Evolutionary conservation across 345 rosid genomes (phyloP).

Genomic region (Populus alba): DNA sequence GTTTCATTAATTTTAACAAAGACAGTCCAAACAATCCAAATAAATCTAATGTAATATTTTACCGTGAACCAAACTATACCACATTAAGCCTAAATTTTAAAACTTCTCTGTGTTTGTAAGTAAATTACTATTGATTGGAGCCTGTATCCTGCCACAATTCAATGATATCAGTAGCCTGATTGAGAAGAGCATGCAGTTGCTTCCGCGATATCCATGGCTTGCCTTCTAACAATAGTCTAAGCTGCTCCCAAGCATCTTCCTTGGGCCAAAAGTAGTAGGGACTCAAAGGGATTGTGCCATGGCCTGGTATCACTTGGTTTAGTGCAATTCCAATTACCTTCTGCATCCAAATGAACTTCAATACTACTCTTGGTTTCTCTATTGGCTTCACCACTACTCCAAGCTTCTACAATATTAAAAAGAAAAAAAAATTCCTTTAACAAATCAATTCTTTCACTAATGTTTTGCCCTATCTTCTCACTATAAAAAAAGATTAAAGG

Average conservation of each 20-base stretch:
- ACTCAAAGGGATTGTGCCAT: constrained; percentile 74
- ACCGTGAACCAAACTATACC: neutral
- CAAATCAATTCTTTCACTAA: no score
- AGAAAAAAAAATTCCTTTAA: neutral
- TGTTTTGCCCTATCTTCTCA: neutral
- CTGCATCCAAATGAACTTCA: constrained; percentile 91
- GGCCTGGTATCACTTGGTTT: constrained; percentile 67
- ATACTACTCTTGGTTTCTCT: constrained; percentile 67
- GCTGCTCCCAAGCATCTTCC: constrained; percentile 88
- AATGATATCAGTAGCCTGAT: constrained; percentile 84
- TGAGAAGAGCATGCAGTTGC: constrained; percentile 69
- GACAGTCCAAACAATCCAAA: neutral
- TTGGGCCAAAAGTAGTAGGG: constrained; percentile 90
- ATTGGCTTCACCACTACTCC: constrained; percentile 71
- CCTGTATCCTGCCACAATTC: constrained; percentile 71
- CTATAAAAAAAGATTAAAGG: neutral
- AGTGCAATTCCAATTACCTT: constrained; percentile 75
- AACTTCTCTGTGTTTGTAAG: neutral
- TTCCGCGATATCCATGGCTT: constrained; percentile 79
- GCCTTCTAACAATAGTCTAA: constrained; percentile 65
- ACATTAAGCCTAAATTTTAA: neutral
- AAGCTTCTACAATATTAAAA: constrained; percentile 43
- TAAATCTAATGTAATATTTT: neutral
- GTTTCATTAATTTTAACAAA: no score
- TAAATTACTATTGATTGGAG: constrained; percentile 30